Evolutionary conservation across 176 grass and related monocot genomes (phyloP).

Genomic region (Zoysia japonica): DNA sequence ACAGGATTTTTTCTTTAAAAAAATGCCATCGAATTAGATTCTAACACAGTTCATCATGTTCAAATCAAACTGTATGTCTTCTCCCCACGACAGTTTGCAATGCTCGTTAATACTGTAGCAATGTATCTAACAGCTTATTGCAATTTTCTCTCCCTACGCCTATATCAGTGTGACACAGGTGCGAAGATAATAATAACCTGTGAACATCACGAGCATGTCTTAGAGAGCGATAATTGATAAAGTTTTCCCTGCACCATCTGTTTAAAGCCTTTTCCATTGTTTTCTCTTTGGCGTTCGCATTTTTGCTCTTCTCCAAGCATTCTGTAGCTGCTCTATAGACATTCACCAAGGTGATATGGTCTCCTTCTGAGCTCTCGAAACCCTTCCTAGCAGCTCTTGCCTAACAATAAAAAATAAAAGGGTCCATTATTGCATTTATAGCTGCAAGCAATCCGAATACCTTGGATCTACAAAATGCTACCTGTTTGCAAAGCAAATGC

Average conservation of each 20-base stretch:
- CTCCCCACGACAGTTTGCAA: background rate
- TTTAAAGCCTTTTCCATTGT: constrained; percentile 79
- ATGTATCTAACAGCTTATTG: background rate
- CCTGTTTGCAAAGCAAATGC: background rate
- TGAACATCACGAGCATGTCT: constrained; percentile 78
- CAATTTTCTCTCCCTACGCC: background rate
- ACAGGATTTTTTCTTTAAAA: background rate
- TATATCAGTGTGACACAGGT: background rate
- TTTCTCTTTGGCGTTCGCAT: constrained; percentile 78
- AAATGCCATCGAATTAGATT: background rate
- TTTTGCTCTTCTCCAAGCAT: constrained; percentile 82
- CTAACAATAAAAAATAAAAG: constrained; percentile 41
- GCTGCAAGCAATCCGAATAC: background rate
- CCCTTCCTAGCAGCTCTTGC: constrained; percentile 88
- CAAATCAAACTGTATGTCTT: background rate
- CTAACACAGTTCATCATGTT: background rate
- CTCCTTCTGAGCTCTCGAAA: constrained; percentile 81
- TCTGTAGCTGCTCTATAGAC: constrained; percentile 70
- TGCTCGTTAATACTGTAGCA: too few relatives aligned
- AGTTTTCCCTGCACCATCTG: constrained; percentile 95
- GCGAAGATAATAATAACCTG: constrained; percentile 50
- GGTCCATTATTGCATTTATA: background rate
- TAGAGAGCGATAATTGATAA: constrained; percentile 80
- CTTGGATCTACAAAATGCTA: background rate
- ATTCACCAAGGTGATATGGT: constrained; percentile 88